Percentiles rank a stretch among this genome's conserved stretches.
phyloP scores from a whole-genome alignment of 805 yeast genomes.

The Schizosaccharomyces japonicus region DNA sequence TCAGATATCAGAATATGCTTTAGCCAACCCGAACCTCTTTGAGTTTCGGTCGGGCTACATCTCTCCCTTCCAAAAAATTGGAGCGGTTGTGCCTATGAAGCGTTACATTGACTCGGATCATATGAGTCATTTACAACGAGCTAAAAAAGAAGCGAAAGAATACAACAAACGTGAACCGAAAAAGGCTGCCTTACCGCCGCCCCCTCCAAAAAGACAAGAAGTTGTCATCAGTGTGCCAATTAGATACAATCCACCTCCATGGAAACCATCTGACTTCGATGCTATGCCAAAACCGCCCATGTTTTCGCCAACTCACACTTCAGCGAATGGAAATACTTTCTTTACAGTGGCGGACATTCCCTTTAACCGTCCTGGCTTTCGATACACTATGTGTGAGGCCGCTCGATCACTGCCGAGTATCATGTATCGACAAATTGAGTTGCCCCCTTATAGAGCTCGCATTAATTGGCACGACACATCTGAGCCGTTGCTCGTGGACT shows the following conservation, averaged over 20 bases:
- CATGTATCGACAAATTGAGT: conserved; percentile 48
- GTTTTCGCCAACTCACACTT: background rate
- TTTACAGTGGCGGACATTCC: conserved; percentile 34
- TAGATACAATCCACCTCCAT: conserved; percentile 3
- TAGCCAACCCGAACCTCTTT: conserved; percentile 1
- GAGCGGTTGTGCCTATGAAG: background rate
- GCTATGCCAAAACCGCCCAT: background rate
- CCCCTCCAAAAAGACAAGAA: background rate
- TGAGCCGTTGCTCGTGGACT: conserved; percentile 26
- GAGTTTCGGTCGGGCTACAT: conserved; percentile 4
- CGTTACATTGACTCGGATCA: background rate
- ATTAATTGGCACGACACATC: conserved; percentile 49
- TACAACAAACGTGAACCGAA: background rate
- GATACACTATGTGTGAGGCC: conserved; percentile 58
- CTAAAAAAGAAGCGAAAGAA: background rate
- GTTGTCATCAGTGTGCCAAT: background rate
- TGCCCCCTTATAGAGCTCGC: conserved; percentile 38
- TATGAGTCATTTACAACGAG: background rate
- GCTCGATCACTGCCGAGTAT: conserved; percentile 28
- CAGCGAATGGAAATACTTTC: background rate
- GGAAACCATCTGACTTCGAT: background rate
- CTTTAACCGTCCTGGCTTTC: conserved; percentile 51
- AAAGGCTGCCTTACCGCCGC: background rate
- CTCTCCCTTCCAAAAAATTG: background rate
- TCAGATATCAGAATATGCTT: conserved; percentile 2